Evolutionary conservation across 73 alveolate species (phyloP).

Genomic region (Paramecium octaurelia): DNA sequence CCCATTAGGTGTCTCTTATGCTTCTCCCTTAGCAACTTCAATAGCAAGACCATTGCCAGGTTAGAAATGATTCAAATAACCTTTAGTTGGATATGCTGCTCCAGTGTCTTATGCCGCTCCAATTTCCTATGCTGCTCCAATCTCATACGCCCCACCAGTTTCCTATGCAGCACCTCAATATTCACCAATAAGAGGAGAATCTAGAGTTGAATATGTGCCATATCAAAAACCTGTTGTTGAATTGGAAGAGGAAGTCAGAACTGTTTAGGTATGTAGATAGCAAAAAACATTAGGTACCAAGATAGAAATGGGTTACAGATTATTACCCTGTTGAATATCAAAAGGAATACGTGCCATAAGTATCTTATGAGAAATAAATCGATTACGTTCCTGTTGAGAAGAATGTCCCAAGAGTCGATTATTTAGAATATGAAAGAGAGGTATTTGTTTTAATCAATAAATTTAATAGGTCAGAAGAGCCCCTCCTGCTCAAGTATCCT

Average conservation of each 20-base stretch:
- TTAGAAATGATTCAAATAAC: neutral
- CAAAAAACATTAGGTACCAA: constrained; percentile 43
- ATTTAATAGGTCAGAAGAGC: constrained; percentile 29
- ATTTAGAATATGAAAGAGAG: constrained; percentile 48
- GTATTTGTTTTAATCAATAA: neutral
- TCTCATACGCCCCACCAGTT: neutral
- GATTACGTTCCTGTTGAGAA: constrained; percentile 61
- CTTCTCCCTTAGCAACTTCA: constrained; percentile 36
- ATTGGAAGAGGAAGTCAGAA: constrained; percentile 59
- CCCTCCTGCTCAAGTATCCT: neutral
- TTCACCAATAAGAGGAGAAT: constrained; percentile 57
- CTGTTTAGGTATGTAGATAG: neutral
- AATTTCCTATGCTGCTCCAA: constrained; percentile 21
- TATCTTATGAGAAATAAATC: constrained; percentile 48
- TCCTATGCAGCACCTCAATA: neutral
- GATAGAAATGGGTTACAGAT: constrained; percentile 63
- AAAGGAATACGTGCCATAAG: constrained; percentile 61
- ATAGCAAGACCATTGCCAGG: constrained; percentile 25
- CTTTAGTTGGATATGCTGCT: neutral
- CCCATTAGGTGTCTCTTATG: constrained; percentile 41
- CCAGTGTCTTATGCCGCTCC: neutral
- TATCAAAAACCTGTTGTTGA: constrained; percentile 56
- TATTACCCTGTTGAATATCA: constrained; percentile 62
- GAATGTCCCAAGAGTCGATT: constrained; percentile 56
- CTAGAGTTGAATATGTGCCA: constrained; percentile 61